Percentiles rank a stretch among this genome's conserved stretches.
Conservation (phyloP, 2,329 filamentous ascomycete species). For the Colletotrichum truncatum region DNA sequence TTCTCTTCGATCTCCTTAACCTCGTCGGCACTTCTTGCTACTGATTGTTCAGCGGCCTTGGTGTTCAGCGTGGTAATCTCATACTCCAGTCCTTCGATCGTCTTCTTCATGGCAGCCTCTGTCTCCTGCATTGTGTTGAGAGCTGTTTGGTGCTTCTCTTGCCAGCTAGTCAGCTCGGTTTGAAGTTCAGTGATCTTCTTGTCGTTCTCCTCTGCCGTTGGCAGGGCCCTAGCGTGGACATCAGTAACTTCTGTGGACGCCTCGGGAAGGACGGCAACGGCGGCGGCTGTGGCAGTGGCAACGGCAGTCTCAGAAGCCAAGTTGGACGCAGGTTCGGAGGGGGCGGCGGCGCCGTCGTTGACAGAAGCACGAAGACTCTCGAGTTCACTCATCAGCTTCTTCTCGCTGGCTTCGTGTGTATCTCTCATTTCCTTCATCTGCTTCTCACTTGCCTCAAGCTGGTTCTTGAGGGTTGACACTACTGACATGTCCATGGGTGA, state of each 20-base stretch:
- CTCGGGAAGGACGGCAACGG: constrained; percentile 24
- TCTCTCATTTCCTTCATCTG: constrained; percentile 80
- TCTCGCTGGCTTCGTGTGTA: constrained; percentile 77
- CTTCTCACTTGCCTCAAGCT: constrained; percentile 86
- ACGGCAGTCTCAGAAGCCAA: constrained; percentile 14
- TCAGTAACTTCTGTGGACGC: constrained; percentile 35
- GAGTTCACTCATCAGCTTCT: constrained; percentile 77
- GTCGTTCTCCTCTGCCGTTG: constrained; percentile 53
- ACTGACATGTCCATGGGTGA: constrained; percentile 92
- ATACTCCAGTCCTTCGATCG: constrained; percentile 77
- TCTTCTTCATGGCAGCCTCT: constrained; percentile 77
- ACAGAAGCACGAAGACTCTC: constrained; percentile 70
- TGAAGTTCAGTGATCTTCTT: constrained; percentile 73
- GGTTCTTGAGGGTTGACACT: constrained; percentile 85
- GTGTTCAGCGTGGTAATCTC: constrained; percentile 64
- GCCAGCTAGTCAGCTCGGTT: constrained; percentile 77
- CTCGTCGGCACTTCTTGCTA: constrained; percentile 50
- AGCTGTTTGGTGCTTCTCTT: constrained; percentile 76
- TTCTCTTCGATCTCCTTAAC: constrained; percentile 59
- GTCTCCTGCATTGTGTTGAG: constrained; percentile 77
- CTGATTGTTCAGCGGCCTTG: constrained; percentile 53
- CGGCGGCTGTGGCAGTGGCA: constrained; percentile 16
- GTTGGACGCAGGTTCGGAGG: constrained; percentile 16
- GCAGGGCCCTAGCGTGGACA: constrained; percentile 40
- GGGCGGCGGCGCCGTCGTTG: constrained; percentile 11